Conservation (phyloP, 2,329 filamentous ascomycete genomes). For the Arthrobotrys musiformis region DNA sequence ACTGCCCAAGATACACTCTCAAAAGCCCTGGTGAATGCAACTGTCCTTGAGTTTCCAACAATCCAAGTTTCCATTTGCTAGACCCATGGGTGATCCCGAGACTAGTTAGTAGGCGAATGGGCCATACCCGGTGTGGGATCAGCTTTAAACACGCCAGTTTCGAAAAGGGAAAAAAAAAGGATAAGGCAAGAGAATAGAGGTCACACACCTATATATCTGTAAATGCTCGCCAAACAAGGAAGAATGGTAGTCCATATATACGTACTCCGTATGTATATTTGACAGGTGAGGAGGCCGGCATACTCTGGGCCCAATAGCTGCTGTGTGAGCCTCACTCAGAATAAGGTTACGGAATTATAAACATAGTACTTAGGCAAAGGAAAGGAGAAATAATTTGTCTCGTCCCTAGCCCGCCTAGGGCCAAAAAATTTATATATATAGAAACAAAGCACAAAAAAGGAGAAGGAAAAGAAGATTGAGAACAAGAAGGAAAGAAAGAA, state of each 20-base stretch:
- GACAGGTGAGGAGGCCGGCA: too few relatives aligned
- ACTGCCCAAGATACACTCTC: conserved; percentile 6
- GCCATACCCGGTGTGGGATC: too few relatives aligned
- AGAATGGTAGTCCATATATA: too few relatives aligned
- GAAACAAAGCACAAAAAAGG: background rate
- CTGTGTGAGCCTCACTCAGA: background rate
- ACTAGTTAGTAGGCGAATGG: too few relatives aligned
- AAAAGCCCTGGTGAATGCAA: conserved; percentile 1
- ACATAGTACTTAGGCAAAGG: too few relatives aligned
- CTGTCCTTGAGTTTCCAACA: conserved; percentile 41
- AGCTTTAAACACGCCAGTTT: background rate
- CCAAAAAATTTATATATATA: background rate
- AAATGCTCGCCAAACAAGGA: too few relatives aligned
- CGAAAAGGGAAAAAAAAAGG: background rate
- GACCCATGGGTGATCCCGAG: too few relatives aligned
- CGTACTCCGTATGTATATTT: too few relatives aligned
- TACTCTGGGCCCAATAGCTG: background rate
- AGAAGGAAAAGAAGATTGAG: background rate
- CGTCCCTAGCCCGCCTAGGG: too few relatives aligned
- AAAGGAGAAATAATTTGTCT: too few relatives aligned
- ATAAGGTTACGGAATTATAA: too few relatives aligned
- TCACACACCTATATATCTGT: too few relatives aligned
- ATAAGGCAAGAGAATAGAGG: background rate
- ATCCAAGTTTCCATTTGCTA: conserved; percentile 20
- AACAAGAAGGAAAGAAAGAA: background rate